phyloP scores from a whole-genome alignment of 2,329 filamentous ascomycete genomes.

The Fusarium sp. region DNA sequence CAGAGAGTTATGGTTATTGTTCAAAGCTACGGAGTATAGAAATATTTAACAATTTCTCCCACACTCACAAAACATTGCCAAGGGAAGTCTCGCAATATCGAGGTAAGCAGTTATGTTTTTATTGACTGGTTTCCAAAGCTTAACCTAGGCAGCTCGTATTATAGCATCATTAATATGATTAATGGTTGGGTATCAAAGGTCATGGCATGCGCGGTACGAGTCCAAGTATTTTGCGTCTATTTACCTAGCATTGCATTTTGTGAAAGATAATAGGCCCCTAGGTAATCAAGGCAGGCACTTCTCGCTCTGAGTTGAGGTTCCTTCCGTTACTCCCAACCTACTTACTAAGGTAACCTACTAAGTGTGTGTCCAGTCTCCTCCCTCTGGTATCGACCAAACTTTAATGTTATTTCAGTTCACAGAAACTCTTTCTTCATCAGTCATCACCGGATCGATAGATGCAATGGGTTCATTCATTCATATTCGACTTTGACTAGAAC shows the following conservation, averaged over 20 bases:
- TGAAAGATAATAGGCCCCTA: neutral
- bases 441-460: neutral
- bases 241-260: neutral
- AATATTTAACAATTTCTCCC: neutral
- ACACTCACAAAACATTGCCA: neutral
- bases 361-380: neutral
- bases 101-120: neutral
- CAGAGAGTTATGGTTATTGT: too few relatives aligned
- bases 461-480: constrained; percentile 13
- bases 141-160: neutral
- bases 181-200: neutral
- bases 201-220: neutral
- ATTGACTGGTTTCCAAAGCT: neutral
- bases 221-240: neutral
- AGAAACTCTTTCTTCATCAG: neutral
- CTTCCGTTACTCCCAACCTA: neutral
- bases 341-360: neutral
- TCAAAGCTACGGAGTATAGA: neutral
- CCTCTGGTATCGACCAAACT: neutral
- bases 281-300: neutral
- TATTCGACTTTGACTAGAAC: constrained; percentile 8
- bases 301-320: neutral
- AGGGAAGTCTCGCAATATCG: neutral
- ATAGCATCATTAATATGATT: neutral
- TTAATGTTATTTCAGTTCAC: neutral